These are phyloP conservation scores for Rosa rugosa DNA, from an alignment of 306 rosid species.

Conservation along the genomic window DNA sequence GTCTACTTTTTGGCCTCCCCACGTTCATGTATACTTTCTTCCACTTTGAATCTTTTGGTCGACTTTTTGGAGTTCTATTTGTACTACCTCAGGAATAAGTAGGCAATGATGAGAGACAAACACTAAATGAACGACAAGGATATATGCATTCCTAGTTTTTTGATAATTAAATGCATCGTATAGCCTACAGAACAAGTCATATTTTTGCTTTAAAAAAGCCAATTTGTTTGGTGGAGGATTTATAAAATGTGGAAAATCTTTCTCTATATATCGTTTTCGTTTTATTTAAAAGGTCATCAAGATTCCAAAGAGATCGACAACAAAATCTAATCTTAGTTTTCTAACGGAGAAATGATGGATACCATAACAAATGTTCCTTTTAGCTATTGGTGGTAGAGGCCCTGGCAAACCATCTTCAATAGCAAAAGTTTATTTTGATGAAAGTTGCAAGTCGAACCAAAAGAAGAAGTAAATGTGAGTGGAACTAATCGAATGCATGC, in stretches of 20 bases:
- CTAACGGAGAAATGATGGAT: not conserved
- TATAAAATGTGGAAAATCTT: not conserved
- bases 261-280: not conserved
- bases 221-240: constrained; percentile 4
- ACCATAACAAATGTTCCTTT: not conserved
- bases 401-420: not conserved
- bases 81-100: not conserved
- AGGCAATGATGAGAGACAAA: constrained; percentile 4
- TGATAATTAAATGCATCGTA: not conserved
- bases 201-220: not conserved
- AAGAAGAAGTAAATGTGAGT: no score
- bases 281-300: not conserved
- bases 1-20: not conserved
- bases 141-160: not conserved
- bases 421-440: not conserved
- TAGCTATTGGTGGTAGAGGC: not conserved
- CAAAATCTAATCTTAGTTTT: not conserved
- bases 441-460: not conserved
- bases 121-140: not conserved
- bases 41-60: not conserved
- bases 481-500: not conserved
- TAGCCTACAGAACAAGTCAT: not conserved
- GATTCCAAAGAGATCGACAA: not conserved
- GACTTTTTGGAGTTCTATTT: not conserved
- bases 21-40: not conserved